These are phyloP conservation scores for Penicillium lagena DNA, from an alignment of 495 filamentous ascomycete genomes.

Conservation along the genomic window DNA sequence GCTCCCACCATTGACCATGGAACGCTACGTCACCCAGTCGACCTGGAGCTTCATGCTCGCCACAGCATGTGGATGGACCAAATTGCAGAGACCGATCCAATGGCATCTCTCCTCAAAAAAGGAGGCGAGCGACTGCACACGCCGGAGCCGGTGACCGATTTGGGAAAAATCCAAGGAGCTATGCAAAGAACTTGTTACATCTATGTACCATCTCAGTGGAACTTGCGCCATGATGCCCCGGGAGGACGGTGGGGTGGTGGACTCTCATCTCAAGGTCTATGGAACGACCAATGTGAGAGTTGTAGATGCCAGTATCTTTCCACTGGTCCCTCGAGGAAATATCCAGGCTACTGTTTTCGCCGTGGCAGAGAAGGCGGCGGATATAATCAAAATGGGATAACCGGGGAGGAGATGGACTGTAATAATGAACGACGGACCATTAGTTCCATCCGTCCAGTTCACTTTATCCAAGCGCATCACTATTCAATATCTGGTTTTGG, in stretches of 20 bases:
- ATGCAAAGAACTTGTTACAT: constrained; percentile 4
- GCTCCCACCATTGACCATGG: constrained; percentile 39
- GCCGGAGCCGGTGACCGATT: neutral
- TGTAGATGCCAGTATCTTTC: constrained; percentile 51
- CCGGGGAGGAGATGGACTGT: too few species aligned
- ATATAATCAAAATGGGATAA: constrained; percentile 46
- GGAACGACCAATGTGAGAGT: constrained; percentile 42
- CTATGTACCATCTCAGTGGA: constrained; percentile 33
- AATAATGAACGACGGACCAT: too few species aligned
- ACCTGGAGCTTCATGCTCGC: constrained; percentile 40
- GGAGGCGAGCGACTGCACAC: constrained; percentile 10
- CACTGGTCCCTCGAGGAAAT: constrained; percentile 40
- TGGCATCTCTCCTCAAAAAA: constrained; percentile 27
- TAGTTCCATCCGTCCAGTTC: too few species aligned
- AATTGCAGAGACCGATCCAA: constrained; percentile 31
- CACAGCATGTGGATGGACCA: constrained; percentile 38
- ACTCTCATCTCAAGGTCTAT: constrained; percentile 35
- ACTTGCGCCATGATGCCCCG: constrained; percentile 40
- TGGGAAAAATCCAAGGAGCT: constrained; percentile 6
- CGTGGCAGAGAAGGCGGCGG: constrained; percentile 48
- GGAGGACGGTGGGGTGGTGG: constrained; percentile 39
- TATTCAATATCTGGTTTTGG: too few species aligned
- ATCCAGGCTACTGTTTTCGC: constrained; percentile 47
- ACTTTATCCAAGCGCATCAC: too few species aligned
- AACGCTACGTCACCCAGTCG: constrained; percentile 38